A percentile compares a stretch with the other conserved stretches of the same genome.
Conservation (phyloP, 495 filamentous ascomycete species). For the Pseudomonodictys pantanalensis region DNA sequence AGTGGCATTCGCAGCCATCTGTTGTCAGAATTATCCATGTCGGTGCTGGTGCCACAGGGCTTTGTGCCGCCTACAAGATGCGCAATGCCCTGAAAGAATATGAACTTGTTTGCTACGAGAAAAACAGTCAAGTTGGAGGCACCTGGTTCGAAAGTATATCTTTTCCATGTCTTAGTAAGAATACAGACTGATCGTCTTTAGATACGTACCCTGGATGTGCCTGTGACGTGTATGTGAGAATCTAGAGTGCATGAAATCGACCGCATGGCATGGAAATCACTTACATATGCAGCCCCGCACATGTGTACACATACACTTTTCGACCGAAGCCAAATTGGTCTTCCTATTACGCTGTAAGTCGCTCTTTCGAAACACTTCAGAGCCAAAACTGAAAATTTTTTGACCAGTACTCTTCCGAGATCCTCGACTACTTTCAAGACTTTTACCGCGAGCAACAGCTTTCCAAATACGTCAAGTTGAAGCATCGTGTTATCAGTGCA, state of each 20-base stretch:
- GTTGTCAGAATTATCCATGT: background rate
- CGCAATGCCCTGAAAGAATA: background rate
- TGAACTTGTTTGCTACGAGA: conserved; percentile 17
- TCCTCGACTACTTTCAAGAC: conserved; percentile 62
- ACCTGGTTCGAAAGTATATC: conserved; percentile 18
- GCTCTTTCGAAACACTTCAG: too few relatives aligned
- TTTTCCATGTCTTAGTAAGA: too few relatives aligned
- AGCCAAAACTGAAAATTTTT: too few relatives aligned
- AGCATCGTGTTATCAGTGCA: conserved; percentile 51
- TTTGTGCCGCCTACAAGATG: background rate
- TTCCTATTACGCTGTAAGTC: background rate
- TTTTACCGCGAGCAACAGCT: conserved; percentile 61
- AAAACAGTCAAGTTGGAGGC: conserved; percentile 1
- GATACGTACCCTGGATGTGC: too few relatives aligned
- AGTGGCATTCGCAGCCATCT: conserved; percentile 6
- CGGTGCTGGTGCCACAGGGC: conserved; percentile 1
- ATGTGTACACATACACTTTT: background rate
- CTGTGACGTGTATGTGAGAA: too few relatives aligned
- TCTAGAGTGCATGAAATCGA: too few relatives aligned
- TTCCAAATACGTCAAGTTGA: conserved; percentile 52
- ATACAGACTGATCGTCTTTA: too few relatives aligned
- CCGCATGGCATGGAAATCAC: too few relatives aligned
- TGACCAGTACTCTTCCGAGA: too few relatives aligned
- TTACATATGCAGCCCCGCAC: background rate
- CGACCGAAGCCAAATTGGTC: background rate